Evolutionary conservation across 2,329 filamentous ascomycete species (phyloP).

Genomic region (Eutypella sp.): DNA sequence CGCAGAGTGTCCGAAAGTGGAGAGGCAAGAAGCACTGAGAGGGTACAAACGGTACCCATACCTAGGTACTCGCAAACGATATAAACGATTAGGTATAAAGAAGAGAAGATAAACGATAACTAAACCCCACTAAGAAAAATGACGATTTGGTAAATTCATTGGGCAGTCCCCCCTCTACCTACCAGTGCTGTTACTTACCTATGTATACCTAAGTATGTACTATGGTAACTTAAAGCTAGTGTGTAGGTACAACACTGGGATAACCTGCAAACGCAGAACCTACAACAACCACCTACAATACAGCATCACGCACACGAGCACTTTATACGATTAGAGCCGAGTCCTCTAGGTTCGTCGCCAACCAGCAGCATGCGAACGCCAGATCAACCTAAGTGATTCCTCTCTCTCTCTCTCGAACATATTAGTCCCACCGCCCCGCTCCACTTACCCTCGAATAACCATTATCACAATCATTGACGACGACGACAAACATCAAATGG

Average conservation of each 20-base stretch:
- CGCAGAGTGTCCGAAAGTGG: neutral
- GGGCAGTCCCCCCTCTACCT: neutral
- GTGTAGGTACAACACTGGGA: too few species aligned
- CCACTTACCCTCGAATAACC: neutral
- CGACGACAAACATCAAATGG: constrained; percentile 17
- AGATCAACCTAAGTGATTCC: too few species aligned
- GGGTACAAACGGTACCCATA: neutral
- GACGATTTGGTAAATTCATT: neutral
- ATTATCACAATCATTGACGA: neutral
- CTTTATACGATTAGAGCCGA: too few species aligned
- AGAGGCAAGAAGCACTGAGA: neutral
- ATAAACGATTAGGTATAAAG: neutral
- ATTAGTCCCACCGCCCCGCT: too few species aligned
- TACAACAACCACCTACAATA: too few species aligned
- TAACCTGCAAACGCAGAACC: too few species aligned
- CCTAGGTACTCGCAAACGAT: too few species aligned
- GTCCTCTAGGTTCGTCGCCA: too few species aligned
- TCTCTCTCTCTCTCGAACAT: too few species aligned
- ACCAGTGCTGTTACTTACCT: neutral
- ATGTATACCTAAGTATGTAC: neutral
- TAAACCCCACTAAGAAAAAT: neutral
- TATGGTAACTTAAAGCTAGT: neutral
- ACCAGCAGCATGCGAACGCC: too few species aligned
- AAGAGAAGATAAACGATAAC: neutral
- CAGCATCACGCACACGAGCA: too few species aligned